Evolutionary conservation across 768 basidiomycete species (phyloP).

Genomic region (Tricholoma sp.): DNA sequence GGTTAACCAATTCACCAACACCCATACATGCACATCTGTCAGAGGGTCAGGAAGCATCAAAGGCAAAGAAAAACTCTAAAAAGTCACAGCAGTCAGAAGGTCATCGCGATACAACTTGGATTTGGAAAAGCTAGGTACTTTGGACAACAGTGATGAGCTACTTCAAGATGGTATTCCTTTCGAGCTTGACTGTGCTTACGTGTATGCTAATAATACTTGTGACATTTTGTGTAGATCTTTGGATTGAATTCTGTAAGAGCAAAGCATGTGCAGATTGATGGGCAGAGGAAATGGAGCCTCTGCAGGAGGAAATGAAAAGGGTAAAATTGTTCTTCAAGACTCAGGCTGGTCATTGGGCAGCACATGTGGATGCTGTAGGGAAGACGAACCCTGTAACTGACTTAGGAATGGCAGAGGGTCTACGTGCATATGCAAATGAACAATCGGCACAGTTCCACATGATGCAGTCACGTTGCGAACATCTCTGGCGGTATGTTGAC

Average conservation of each 20-base stretch:
- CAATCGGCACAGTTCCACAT: not conserved
- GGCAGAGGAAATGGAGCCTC: slow-evolving; percentile 8
- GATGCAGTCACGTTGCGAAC: not conserved
- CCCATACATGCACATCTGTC: not conserved
- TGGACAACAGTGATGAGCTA: not conserved
- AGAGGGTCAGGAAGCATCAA: not conserved
- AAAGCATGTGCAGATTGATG: slow-evolving; percentile 6
- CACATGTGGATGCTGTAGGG: not conserved
- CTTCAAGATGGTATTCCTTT: slow-evolving; percentile 10
- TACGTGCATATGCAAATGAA: not conserved
- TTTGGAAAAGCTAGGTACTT: slow-evolving; percentile 12
- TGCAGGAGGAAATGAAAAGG: slow-evolving; percentile 8
- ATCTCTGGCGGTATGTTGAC: not conserved
- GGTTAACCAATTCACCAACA: slow-evolving; percentile 1
- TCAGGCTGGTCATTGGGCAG: not conserved
- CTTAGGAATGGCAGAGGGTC: not conserved
- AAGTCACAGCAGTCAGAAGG: slow-evolving; percentile 3
- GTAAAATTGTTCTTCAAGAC: slow-evolving; percentile 5
- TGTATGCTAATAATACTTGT: not conserved
- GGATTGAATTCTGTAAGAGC: slow-evolving; percentile 10
- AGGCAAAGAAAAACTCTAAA: not conserved
- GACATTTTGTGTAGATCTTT: slow-evolving; percentile 6
- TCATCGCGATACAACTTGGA: slow-evolving; percentile 10
- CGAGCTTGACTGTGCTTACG: not conserved
- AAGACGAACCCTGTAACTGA: not conserved